phyloP scores from a whole-genome alignment of 2,329 filamentous ascomycete genomes.

The Trichoderma oligosporum region DNA sequence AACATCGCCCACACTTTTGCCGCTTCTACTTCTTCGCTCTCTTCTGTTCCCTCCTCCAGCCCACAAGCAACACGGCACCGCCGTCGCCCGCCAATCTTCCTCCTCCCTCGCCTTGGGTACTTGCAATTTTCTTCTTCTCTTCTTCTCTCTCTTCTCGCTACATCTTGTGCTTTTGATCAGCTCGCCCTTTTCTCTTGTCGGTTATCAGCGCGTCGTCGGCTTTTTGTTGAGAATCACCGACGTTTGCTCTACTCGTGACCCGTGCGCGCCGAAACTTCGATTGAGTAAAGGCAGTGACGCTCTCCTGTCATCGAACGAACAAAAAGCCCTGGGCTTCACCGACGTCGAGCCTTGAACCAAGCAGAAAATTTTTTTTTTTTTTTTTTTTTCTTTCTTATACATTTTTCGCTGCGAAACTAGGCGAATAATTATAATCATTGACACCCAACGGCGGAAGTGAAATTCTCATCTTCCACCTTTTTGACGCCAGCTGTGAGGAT shows the following conservation, averaged over 20 bases:
- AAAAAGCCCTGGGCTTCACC: conserved; percentile 10
- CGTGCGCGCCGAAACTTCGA: conserved; percentile 12
- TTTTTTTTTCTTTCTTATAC: no score
- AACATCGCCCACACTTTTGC: conserved; percentile 25
- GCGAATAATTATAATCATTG: neutral
- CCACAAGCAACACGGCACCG: conserved; percentile 40
- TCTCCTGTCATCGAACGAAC: conserved; percentile 5
- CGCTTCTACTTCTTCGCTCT: conserved; percentile 20
- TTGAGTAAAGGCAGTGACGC: conserved; percentile 16
- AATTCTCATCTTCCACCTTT: neutral
- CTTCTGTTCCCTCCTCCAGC: conserved; percentile 27
- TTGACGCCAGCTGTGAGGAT: neutral
- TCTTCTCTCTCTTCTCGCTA: conserved; percentile 31
- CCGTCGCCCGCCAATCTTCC: conserved; percentile 41
- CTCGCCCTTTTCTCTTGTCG: neutral
- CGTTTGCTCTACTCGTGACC: neutral
- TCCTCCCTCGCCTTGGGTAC: conserved; percentile 36
- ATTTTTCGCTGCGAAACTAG: neutral
- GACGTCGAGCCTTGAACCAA: neutral
- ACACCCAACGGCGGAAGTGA: neutral
- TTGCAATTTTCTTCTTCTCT: conserved; percentile 36
- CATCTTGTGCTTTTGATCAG: conserved; percentile 22
- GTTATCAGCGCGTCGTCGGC: conserved; percentile 17
- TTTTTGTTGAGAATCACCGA: neutral
- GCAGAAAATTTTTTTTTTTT: neutral